phyloP scores from a whole-genome alignment of 2,329 filamentous ascomycete genomes.

The Pestalotiopsis sp. region DNA sequence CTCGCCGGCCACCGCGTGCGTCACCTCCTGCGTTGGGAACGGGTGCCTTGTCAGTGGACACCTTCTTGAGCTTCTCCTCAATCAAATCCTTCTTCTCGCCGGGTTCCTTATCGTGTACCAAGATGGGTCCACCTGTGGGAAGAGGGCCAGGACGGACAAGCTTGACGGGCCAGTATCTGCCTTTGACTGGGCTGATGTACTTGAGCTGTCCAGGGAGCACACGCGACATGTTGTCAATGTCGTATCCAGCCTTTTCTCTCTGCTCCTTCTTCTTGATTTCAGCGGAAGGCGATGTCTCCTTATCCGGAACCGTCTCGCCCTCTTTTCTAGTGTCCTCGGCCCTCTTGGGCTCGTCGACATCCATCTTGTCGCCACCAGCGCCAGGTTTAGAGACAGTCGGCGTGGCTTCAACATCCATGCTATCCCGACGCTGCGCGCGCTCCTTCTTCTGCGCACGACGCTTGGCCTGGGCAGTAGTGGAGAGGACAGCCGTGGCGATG shows the following conservation, averaged over 20 bases:
- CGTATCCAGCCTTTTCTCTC: conserved; percentile 96
- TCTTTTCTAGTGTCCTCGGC: conserved; percentile 60
- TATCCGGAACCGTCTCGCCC: conserved; percentile 37
- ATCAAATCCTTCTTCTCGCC: conserved; percentile 78
- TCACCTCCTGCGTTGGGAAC: conserved; percentile 45
- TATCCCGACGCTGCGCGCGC: conserved; percentile 83
- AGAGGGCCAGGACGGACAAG: conserved; percentile 46
- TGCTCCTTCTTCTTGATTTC: conserved; percentile 86
- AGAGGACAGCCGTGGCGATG: conserved; percentile 93
- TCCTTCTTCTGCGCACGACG: conserved; percentile 94
- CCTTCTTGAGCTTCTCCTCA: conserved; percentile 91
- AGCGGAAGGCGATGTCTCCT: conserved; percentile 41
- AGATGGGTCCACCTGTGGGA: conserved; percentile 89
- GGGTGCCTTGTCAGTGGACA: conserved; percentile 63
- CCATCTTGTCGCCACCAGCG: conserved; percentile 78
- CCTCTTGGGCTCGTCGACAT: conserved; percentile 65
- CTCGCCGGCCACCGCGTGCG: conserved; percentile 26
- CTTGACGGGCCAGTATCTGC: conserved; percentile 88
- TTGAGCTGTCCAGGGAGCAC: conserved; percentile 92
- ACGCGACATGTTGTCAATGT: conserved; percentile 95
- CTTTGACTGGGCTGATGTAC: conserved; percentile 89
- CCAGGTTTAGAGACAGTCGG: conserved; percentile 63
- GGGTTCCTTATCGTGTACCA: conserved; percentile 84
- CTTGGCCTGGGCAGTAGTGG: conserved; percentile 96
- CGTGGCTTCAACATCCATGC: conserved; percentile 90